Base-by-base conservation (phyloP, 2,329 filamentous ascomycete species). In the Pyrenophora tritici-repentis region DNA sequence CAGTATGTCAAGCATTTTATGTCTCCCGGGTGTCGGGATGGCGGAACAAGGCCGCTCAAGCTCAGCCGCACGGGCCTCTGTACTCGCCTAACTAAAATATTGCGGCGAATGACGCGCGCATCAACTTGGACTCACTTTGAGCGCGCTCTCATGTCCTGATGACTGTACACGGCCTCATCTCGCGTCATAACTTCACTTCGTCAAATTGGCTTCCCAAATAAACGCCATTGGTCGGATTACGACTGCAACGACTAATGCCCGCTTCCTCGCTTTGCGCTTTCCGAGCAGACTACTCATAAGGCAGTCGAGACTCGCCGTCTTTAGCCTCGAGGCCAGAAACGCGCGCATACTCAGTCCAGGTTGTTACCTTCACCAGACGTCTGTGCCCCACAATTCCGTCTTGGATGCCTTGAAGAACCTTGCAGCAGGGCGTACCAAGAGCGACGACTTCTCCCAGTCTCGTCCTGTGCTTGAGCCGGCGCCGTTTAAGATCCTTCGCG, bases 141-240 rank as follows among this genome's bases (percentile, higher is more conserved):
- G 40, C 36, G 34, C 26, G 14, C 17, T 18, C 17, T 43, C 31
- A 32, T 31, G 24, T 20, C 32, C 12, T 5, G 18, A 43, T 47
- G 40, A 50, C 31, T 55, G 41, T 48, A 32, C 42, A 55, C 37
- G 42, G 14, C 14, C 22, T 35, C 20, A 24, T 37, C 41, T 42
- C 35, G 44, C 42, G 47, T 49, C 52, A 44, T 40, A 56, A 49
- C 26, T 34, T 58, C 47, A 17, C 31, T 24, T 46, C 50, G 59
- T 47, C 67, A 66, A 47, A 65, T 71, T 72, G 70, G 70, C 70
- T 64, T 51, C 61, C 49, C 46, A 35, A 45, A 17, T 61, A 24
- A 55, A 39, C 47, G 61, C 62, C 58, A 48, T 33, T 14, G 33
- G 62, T 63, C 68, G 65, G 50, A 53, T 65, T 35, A 67, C 66